These are phyloP conservation scores for Fusarium poae DNA, from an alignment of 2,329 filamentous ascomycete species.

Conservation along the genomic window DNA sequence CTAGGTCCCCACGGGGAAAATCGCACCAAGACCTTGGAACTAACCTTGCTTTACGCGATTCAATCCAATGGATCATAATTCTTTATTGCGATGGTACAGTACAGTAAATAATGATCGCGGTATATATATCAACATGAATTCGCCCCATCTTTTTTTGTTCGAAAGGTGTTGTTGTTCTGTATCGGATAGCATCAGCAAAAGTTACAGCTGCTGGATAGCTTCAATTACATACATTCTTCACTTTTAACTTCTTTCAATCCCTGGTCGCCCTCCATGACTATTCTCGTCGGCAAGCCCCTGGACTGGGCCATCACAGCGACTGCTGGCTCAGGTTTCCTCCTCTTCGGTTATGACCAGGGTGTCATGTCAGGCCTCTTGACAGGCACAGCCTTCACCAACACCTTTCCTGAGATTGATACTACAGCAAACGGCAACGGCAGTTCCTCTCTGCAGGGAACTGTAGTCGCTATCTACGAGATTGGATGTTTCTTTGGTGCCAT, in stretches of 20 bases:
- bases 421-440: slow-evolving; percentile 55
- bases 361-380: slow-evolving; percentile 54
- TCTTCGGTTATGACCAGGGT: slow-evolving; percentile 54
- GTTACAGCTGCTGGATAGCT: slow-evolving; percentile 25
- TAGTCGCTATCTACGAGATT: slow-evolving; percentile 62
- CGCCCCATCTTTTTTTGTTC: slow-evolving; percentile 14
- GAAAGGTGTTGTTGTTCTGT: slow-evolving; percentile 5
- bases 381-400: slow-evolving; percentile 51
- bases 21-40: slow-evolving; percentile 27
- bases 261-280: slow-evolving; percentile 26
- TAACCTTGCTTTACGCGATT: slow-evolving; percentile 37
- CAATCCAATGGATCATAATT: slow-evolving; percentile 16
- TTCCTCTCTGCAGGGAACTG: slow-evolving; percentile 59
- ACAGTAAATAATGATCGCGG: slow-evolving; percentile 1
- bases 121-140: slow-evolving; percentile 41
- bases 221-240: slow-evolving; percentile 7
- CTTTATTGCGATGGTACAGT: not conserved
- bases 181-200: slow-evolving; percentile 2
- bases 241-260: not conserved
- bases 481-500: slow-evolving; percentile 63
- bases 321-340: slow-evolving; percentile 54
- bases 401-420: slow-evolving; percentile 55
- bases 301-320: slow-evolving; percentile 56
- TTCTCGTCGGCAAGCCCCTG: slow-evolving; percentile 53
- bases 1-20: slow-evolving; percentile 34